Evolutionary conservation across 2,329 filamentous ascomycete species (phyloP).

Genomic region (Fusarium graminum): DNA sequence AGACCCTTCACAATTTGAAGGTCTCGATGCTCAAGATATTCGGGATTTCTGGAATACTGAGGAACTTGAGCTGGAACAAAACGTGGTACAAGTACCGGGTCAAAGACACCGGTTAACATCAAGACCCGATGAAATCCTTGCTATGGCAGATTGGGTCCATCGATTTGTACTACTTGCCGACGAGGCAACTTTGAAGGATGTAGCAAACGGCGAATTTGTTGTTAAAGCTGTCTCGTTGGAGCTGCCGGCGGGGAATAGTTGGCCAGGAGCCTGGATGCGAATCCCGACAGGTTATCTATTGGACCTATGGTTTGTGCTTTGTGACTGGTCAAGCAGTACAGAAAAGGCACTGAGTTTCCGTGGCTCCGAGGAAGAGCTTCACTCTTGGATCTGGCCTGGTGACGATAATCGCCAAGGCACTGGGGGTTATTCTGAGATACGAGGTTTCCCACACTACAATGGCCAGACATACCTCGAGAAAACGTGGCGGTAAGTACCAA

Average conservation of each 20-base stretch:
- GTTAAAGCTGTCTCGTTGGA: constrained; percentile 1
- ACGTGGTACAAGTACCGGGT: neutral
- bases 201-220: neutral
- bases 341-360: neutral
- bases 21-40: neutral
- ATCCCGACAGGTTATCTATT: constrained; percentile 25
- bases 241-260: neutral
- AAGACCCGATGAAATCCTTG: neutral
- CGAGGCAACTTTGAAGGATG: neutral
- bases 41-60: neutral
- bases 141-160: neutral
- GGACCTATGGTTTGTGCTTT: constrained; percentile 12
- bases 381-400: neutral
- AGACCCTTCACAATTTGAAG: neutral
- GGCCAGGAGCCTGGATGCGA: constrained; percentile 4
- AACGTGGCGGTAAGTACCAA: constrained; percentile 1
- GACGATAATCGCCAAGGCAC: neutral
- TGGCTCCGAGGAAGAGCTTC: constrained; percentile 1
- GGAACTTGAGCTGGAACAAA: neutral
- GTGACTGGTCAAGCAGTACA: neutral
- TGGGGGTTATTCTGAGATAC: neutral
- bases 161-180: neutral
- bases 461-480: neutral
- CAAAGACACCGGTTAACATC: neutral
- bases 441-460: neutral